phyloP scores from a whole-genome alignment of 805 yeast species.

The Zygosaccharomyces pseudorouxii region DNA sequence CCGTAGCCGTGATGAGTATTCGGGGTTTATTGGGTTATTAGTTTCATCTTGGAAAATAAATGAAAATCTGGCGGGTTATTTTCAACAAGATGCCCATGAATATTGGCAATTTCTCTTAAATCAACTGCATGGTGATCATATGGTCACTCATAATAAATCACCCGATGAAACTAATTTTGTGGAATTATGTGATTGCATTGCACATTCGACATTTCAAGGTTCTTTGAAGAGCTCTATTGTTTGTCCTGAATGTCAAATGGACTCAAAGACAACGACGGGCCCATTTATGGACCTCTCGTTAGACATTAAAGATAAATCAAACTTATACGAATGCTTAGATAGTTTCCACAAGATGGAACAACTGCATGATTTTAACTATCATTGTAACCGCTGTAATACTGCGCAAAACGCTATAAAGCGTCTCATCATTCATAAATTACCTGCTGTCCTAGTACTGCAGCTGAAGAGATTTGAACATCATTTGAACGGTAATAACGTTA shows the following conservation, averaged over 20 bases:
- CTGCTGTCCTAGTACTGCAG: slow-evolving; percentile 79
- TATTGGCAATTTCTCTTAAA: slow-evolving; percentile 89
- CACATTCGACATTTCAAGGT: slow-evolving; percentile 82
- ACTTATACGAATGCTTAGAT: slow-evolving; percentile 60
- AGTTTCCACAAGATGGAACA: slow-evolving; percentile 75
- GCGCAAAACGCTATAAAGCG: slow-evolving; percentile 67
- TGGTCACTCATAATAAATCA: slow-evolving; percentile 15
- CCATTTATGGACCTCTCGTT: slow-evolving; percentile 87
- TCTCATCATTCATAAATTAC: slow-evolving; percentile 60
- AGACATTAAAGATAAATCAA: slow-evolving; percentile 51
- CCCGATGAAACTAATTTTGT: slow-evolving; percentile 9
- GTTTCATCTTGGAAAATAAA: slow-evolving; percentile 86
- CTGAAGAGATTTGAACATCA: slow-evolving; percentile 59
- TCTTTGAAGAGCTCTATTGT: slow-evolving; percentile 71
- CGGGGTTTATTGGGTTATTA: slow-evolving; percentile 74
- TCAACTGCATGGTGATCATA: slow-evolving; percentile 59
- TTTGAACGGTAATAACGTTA: slow-evolving; percentile 45
- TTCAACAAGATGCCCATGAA: slow-evolving; percentile 98
- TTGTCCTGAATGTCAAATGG: slow-evolving; percentile 63
- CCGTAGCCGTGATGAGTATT: slow-evolving; percentile 39
- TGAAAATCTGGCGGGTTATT: slow-evolving; percentile 84
- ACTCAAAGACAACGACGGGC: slow-evolving; percentile 65
- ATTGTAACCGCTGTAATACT: slow-evolving; percentile 61
- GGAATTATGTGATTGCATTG: slow-evolving; percentile 61
- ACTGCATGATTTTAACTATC: slow-evolving; percentile 62